These are phyloP conservation scores for Boletus bicolor DNA, from an alignment of 768 basidiomycete species.

Conservation along the genomic window DNA sequence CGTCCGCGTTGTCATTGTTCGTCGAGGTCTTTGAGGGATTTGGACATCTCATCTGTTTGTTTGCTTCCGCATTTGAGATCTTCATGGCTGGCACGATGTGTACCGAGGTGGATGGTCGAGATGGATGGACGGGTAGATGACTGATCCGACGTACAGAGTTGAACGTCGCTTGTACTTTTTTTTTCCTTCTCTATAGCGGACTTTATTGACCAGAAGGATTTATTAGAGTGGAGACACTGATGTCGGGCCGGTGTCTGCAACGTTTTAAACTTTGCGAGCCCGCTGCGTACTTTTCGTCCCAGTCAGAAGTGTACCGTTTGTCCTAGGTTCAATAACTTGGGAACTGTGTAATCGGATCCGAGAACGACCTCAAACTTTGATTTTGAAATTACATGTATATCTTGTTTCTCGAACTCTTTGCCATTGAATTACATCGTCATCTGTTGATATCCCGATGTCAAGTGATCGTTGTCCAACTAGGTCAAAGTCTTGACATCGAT, in stretches of 20 bases:
- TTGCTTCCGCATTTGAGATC: slow-evolving; percentile 4
- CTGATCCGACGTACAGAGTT: slow-evolving; percentile 14
- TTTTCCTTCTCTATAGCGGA: slow-evolving; percentile 15
- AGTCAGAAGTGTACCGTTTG: too few species aligned
- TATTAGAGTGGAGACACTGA: slow-evolving; percentile 3
- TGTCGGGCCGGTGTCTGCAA: background rate
- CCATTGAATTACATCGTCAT: too few species aligned
- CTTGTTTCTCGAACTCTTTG: too few species aligned
- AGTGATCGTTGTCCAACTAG: too few species aligned
- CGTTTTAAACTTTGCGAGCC: background rate
- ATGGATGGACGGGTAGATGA: background rate
- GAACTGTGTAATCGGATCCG: too few species aligned
- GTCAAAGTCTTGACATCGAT: too few species aligned
- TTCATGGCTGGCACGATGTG: background rate
- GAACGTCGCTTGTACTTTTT: slow-evolving; percentile 21
- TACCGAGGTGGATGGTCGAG: background rate
- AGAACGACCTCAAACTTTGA: too few species aligned
- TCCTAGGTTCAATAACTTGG: too few species aligned
- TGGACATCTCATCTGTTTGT: slow-evolving; percentile 2
- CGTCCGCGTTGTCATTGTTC: slow-evolving; percentile 1
- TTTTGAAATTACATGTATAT: too few species aligned
- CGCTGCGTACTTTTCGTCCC: background rate
- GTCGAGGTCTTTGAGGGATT: slow-evolving; percentile 1
- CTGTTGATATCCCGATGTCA: too few species aligned
- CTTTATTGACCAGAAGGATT: slow-evolving; percentile 16